Base-by-base conservation (phyloP, 2,329 filamentous ascomycete species). In the Colletotrichum noveboracense region DNA sequence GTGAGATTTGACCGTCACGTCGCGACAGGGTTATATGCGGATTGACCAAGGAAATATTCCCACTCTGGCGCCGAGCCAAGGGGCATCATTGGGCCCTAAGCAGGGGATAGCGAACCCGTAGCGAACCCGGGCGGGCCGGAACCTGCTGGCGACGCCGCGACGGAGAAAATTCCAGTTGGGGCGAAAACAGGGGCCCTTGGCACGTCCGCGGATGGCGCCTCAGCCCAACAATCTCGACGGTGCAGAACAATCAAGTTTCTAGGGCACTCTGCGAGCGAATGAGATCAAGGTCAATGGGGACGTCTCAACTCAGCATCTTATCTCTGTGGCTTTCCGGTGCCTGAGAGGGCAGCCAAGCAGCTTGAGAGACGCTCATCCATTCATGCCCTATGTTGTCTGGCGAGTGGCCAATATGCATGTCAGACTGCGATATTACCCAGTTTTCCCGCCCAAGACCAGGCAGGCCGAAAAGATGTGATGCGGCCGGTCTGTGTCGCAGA, bases 81-180 rank as follows among this genome's bases (percentile, higher is more conserved):
- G 24, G 48, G 38, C 58, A 70, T 36, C 43, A 65, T 74, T 58
- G 58, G 32, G 21, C 66, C 30, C 56, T 74, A 48, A 52, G 62
- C 64, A 75, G 34, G 73, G 73, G 69, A 48, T 21, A 61, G 26
- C 56, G 26, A 48, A 21, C 38, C 38, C 38, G 18, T 48, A 24
- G 28, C 38, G 28, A 60, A 28, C 43, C 70, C 58, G 64, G 64
- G 43, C 70, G 70, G 73, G 62, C 73, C 70, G 73, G 70, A 73
- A n/a, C 21, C 52, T 75, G 64, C 34, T 73, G 70, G 70, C 73
- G 34, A 75, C 64, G 28, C 61, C 58, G 64, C 62, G 56, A 24
- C 56, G 64, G 70, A 64, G 32, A 64, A 67, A 67, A 72, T 30
- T 26, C 56, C 64, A 67, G 26, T 62, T 34, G 38, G 18, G 56